phyloP scores from a whole-genome alignment of 495 filamentous ascomycete genomes.

The Staphylotrichum longicolle region DNA sequence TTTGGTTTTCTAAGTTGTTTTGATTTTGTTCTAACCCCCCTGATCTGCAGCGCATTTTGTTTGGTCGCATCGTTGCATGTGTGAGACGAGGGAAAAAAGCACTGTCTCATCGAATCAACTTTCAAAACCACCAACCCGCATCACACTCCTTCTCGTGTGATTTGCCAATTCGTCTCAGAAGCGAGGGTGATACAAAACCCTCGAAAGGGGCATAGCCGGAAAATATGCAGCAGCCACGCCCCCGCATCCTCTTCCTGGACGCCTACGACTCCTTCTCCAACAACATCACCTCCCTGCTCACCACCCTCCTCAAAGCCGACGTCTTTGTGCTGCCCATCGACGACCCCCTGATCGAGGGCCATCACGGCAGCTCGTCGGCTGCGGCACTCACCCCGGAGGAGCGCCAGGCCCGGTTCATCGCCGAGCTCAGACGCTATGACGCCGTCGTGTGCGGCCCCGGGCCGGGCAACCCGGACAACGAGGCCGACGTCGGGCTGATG shows the following conservation, averaged over 20 bases:
- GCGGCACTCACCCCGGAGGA: background rate
- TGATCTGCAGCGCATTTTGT: too few relatives aligned
- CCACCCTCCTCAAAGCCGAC: slow-evolving; percentile 59
- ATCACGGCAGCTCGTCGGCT: slow-evolving; percentile 1
- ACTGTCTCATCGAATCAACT: too few relatives aligned
- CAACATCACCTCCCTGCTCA: slow-evolving; percentile 80
- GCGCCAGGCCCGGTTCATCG: slow-evolving; percentile 34
- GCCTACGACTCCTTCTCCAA: slow-evolving; percentile 95
- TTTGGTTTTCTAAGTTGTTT: too few relatives aligned
- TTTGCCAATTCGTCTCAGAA: too few relatives aligned
- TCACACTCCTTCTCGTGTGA: too few relatives aligned
- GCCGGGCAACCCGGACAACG: slow-evolving; percentile 61
- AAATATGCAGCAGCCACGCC: slow-evolving; percentile 8
- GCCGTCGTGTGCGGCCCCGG: slow-evolving; percentile 80
- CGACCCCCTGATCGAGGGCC: slow-evolving; percentile 37
- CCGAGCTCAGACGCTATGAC: slow-evolving; percentile 59
- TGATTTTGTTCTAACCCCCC: too few relatives aligned
- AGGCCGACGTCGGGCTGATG: slow-evolving; percentile 75
- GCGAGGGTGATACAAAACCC: too few relatives aligned
- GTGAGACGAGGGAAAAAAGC: too few relatives aligned
- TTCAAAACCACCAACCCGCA: too few relatives aligned
- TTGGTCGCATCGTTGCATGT: too few relatives aligned
- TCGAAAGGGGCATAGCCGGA: background rate
- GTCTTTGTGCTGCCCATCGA: slow-evolving; percentile 76
- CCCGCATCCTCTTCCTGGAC: slow-evolving; percentile 78